These are phyloP conservation scores for Xylaria arbuscula DNA, from an alignment of 2,329 filamentous ascomycete genomes.

Conservation along the genomic window DNA sequence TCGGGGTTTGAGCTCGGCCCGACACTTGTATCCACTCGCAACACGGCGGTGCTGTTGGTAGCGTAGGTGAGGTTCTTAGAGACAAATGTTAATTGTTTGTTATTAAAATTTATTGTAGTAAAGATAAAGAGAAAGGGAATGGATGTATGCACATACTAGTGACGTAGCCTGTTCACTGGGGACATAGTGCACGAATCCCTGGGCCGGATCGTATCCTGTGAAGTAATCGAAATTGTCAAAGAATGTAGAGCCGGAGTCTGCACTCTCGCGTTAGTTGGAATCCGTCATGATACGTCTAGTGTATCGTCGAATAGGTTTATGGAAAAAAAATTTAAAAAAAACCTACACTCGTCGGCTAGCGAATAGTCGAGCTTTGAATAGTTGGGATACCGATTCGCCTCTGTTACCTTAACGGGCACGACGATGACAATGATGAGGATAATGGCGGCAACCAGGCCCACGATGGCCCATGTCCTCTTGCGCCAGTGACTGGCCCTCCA, in stretches of 20 bases:
- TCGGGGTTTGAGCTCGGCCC: conserved; percentile 59
- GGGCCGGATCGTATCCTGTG: conserved; percentile 61
- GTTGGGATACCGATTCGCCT: conserved; percentile 58
- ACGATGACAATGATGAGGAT: conserved; percentile 62
- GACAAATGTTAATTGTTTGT: not conserved
- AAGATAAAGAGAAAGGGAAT: not conserved
- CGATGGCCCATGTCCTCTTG: conserved; percentile 61
- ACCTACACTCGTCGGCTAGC: conserved; percentile 62
- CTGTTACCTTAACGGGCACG: conserved; percentile 58
- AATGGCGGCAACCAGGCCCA: conserved; percentile 53
- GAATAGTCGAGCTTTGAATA: conserved; percentile 61
- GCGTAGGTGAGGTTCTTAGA: conserved; percentile 72
- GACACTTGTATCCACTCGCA: conserved; percentile 71
- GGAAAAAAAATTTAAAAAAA: conserved; percentile 4
- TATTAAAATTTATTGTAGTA: not conserved
- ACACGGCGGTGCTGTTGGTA: conserved; percentile 61
- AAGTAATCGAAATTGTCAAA: conserved; percentile 68
- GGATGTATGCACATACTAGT: conserved; percentile 52
- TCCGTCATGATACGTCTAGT: not conserved
- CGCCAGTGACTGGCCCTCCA: conserved; percentile 66
- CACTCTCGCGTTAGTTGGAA: conserved; percentile 5
- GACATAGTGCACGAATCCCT: conserved; percentile 67
- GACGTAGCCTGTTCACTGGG: conserved; percentile 54
- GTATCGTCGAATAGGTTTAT: not conserved
- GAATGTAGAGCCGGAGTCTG: conserved; percentile 62